Evolutionary conservation across 208 protist species (phyloP).

Genomic region (Novymonas esmeraldas): DNA sequence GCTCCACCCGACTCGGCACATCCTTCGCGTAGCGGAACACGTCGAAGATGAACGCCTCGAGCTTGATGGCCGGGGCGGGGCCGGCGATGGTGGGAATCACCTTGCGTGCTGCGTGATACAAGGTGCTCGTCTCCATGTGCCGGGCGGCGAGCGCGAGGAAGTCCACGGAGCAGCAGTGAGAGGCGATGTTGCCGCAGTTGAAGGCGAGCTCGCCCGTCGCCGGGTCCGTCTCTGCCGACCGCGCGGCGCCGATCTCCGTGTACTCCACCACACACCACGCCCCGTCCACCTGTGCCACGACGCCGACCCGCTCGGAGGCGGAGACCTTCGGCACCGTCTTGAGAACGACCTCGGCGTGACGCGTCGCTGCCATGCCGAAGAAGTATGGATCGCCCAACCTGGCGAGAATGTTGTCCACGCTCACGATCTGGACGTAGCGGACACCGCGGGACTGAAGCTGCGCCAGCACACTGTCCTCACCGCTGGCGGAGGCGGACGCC

Average conservation of each 20-base stretch:
- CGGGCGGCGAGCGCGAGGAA: slow-evolving; percentile 73
- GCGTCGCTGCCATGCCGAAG: slow-evolving; percentile 83
- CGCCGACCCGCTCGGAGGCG: slow-evolving; percentile 95
- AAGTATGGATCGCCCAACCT: slow-evolving; percentile 95
- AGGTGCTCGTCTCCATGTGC: slow-evolving; percentile 45
- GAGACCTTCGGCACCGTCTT: slow-evolving; percentile 93
- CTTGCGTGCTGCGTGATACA: slow-evolving; percentile 97
- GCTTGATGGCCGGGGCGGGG: slow-evolving; percentile 83
- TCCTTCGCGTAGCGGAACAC: slow-evolving; percentile 86
- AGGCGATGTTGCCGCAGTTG: slow-evolving; percentile 97
- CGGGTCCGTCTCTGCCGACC: slow-evolving; percentile 50
- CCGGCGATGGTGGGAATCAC: slow-evolving; percentile 88
- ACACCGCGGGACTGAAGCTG: slow-evolving; percentile 89
- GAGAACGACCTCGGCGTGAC: slow-evolving; percentile 82
- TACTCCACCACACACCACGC: slow-evolving; percentile 97
- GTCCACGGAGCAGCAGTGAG: slow-evolving; percentile 90
- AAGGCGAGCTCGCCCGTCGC: slow-evolving; percentile 88
- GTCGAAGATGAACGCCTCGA: slow-evolving; percentile 99
- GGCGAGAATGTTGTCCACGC: slow-evolving; percentile 98
- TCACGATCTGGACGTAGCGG: slow-evolving; percentile 94
- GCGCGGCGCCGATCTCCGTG: slow-evolving; percentile 94
- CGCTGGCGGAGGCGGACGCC: neutral
- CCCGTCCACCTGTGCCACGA: slow-evolving; percentile 88
- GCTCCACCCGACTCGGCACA: slow-evolving; percentile 14
- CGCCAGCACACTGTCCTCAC: slow-evolving; percentile 57